A percentile compares a stretch with the other conserved stretches of the same genome.
Evolutionary conservation across 2,329 filamentous ascomycete species (phyloP).

Genomic region (Beauveria scarabaeidicola): DNA sequence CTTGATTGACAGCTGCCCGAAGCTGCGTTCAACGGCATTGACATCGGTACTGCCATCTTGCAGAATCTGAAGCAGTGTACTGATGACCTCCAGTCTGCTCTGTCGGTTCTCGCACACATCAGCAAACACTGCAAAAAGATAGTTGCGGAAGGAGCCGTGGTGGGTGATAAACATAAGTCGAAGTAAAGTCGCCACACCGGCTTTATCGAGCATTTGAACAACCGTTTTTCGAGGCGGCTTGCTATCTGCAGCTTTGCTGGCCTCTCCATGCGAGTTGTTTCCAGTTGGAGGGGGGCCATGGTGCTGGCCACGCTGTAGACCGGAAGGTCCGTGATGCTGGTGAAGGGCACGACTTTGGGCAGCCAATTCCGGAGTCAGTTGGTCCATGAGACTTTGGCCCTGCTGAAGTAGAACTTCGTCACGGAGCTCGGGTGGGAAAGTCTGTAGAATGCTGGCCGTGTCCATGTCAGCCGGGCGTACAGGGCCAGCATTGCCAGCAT

Average conservation of each 20-base stretch:
- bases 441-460: constrained; percentile 82
- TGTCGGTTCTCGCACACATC: constrained; percentile 96
- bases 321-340: constrained; percentile 27
- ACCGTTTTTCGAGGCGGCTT: constrained; percentile 72
- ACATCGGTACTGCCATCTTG: constrained; percentile 94
- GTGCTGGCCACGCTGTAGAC: constrained; percentile 22
- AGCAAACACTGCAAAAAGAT: constrained; percentile 78
- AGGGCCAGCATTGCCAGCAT: constrained; percentile 38
- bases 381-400: constrained; percentile 76
- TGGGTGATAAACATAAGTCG: constrained; percentile 98
- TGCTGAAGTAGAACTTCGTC: constrained; percentile 87
- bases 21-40: constrained; percentile 89
- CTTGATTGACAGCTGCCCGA: constrained; percentile 82
- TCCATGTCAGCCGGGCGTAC: constrained; percentile 69
- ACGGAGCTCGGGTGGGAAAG: constrained; percentile 74
- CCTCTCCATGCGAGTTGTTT: constrained; percentile 12
- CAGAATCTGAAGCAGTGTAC: constrained; percentile 82
- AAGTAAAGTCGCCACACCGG: constrained; percentile 88
- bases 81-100: constrained; percentile 88
- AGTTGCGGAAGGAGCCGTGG: constrained; percentile 73
- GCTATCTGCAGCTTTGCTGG: constrained; percentile 39
- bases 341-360: constrained; percentile 71
- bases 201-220: constrained; percentile 94
- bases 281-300: constrained; percentile 22
- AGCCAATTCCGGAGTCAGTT: constrained; percentile 76